A percentile compares a stretch with the other conserved stretches of the same genome.
Evolutionary conservation across 768 basidiomycete genomes (phyloP).

Genomic region (Filobasidium floriforme): DNA sequence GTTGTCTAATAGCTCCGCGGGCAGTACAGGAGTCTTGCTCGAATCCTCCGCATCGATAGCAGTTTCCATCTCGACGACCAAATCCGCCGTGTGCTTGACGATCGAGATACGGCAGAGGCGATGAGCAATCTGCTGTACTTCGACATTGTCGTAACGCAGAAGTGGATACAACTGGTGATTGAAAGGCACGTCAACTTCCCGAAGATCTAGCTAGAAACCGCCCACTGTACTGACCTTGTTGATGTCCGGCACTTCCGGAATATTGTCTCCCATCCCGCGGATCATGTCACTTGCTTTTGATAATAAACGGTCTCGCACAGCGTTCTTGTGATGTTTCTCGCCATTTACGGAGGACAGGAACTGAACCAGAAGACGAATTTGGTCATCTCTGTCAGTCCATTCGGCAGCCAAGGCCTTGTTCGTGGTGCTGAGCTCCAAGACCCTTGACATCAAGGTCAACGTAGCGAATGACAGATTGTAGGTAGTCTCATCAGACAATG

Average conservation of each 20-base stretch:
- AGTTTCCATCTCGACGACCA: slow-evolving; percentile 65
- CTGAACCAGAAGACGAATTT: slow-evolving; percentile 1
- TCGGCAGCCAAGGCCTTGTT: slow-evolving; percentile 65
- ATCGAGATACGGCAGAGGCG: slow-evolving; percentile 63
- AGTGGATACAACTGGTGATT: slow-evolving; percentile 66
- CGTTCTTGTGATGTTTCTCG: neutral
- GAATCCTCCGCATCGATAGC: slow-evolving; percentile 59
- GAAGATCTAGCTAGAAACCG: neutral
- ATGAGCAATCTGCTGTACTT: slow-evolving; percentile 73
- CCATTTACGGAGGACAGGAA: neutral
- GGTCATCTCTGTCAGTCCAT: slow-evolving; percentile 53
- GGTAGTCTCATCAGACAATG: slow-evolving; percentile 55
- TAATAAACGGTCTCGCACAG: too few species aligned
- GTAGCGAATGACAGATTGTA: slow-evolving; percentile 64
- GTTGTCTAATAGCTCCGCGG: slow-evolving; percentile 36
- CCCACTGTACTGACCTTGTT: slow-evolving; percentile 1
- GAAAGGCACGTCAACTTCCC: neutral
- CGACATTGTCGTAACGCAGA: slow-evolving; percentile 44
- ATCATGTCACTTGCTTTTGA: slow-evolving; percentile 11
- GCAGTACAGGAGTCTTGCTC: slow-evolving; percentile 10
- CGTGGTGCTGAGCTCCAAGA: slow-evolving; percentile 62
- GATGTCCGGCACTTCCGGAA: slow-evolving; percentile 7
- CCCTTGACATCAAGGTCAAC: slow-evolving; percentile 57
- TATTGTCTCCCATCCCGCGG: slow-evolving; percentile 8
- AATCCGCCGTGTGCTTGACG: slow-evolving; percentile 64